Evolutionary conservation across 2,329 filamentous ascomycete genomes (phyloP), one percentile per base, ranked within the genome.

Genomic region (Colletotrichum tanaceti): DNA sequence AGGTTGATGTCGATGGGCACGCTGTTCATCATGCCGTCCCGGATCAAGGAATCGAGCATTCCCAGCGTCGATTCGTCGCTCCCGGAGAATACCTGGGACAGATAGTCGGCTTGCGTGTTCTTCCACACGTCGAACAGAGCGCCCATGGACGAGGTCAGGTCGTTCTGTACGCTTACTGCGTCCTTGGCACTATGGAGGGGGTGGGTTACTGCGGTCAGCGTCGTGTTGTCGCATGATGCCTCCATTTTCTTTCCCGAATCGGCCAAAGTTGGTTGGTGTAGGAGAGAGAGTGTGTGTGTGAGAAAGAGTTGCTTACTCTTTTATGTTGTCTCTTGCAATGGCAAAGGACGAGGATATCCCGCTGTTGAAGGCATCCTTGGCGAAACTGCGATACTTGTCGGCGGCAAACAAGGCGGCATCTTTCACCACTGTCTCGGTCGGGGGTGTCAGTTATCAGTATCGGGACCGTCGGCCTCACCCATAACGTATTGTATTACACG

Each of bases 21-120:
- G 44, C 52, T 66, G 38, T 66, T 63, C 58, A 63, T 57, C 58
- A 57, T 63, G 38, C 64, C 58, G 0, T 63, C 50, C 13, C 49
- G 39, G 0, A 66, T 57, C 5, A 63, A 9, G 0, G 49, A 54
- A 14, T 20, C 9, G 1, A 66, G 64, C 64, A 66, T 63, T n/a
- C 1, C 32, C 9, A 63, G 28, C 0, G 64, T 57, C 5, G 50
- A 39, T 14, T 43, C n/a, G 3, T 63, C 50, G 3, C 50, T 57
- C 6, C 64, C 50, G 1, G 64, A 63, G 5, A 66, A 66, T 2
- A 63, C n/a, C 0, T 50, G 32, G 3, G 64, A 63, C 9, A 63
- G 13, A 1, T 46, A 65, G 3, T 24, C 63, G 1, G 22, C 5
- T 9, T 63, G 64, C 14, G 64, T 66, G 4, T 66, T 66, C 16